Conservation (phyloP, 257 asterid genomes). For the Solanum arcanum region DNA sequence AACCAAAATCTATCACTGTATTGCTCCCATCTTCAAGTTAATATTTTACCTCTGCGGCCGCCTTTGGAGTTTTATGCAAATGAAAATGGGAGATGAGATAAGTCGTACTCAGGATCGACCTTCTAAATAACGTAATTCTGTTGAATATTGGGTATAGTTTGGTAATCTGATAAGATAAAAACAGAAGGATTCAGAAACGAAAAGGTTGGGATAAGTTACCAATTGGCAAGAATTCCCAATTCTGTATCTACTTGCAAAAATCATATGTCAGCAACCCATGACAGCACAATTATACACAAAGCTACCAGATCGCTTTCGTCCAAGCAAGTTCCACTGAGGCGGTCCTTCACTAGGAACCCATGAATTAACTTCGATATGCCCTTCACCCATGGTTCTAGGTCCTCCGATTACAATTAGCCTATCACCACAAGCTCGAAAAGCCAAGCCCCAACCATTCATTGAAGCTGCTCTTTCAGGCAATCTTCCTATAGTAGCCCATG, state of each 20-base stretch:
- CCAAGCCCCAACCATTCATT: conserved; percentile 63
- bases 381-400: conserved; percentile 44
- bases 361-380: conserved; percentile 40
- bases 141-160: conserved; percentile 47
- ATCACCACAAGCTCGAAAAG: conserved; percentile 43
- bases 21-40: conserved; percentile 26
- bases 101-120: conserved; percentile 39
- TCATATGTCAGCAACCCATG: conserved; percentile 87
- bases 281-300: conserved; percentile 98
- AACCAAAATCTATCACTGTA: conserved; percentile 23
- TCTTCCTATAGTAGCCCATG: conserved; percentile 56
- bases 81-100: conserved; percentile 15
- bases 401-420: conserved; percentile 75
- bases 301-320: conserved; percentile 62
- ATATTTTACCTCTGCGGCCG: conserved; percentile 33
- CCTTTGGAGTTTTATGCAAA: conserved; percentile 24
- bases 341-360: conserved; percentile 45
- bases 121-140: conserved; percentile 31
- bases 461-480: conserved; percentile 79
- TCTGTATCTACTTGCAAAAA: conserved; percentile 15
- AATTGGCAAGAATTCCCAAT: conserved; percentile 47
- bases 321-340: conserved; percentile 57
- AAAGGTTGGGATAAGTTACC: conserved; percentile 47
- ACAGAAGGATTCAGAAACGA: neutral
- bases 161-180: conserved; percentile 18